Base-by-base conservation (phyloP, 495 filamentous ascomycete genomes). In the Tuber umbilicatum region DNA sequence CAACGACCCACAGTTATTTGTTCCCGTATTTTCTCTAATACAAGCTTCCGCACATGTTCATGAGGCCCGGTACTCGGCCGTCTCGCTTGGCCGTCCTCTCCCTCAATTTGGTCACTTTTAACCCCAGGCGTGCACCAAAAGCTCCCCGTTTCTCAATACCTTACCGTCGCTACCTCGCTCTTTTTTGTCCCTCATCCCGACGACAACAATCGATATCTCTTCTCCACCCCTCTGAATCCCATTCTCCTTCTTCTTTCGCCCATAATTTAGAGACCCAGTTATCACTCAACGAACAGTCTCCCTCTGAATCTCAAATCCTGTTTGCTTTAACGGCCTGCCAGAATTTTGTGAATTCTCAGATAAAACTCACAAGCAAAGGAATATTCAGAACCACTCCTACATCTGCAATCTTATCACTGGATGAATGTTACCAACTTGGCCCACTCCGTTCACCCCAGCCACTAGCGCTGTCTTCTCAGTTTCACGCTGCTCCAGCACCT, bases 351-450 rank as follows among this genome's bases (percentile, higher is more conserved):
- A 76, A 84, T 31, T 79, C 75, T 2, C 76, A 87, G 41, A 73
- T 83, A 14, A 79, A 82, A 45, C 70, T 68, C 21, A 12, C 69
- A 0, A 73, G 79, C 1, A 68, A 80, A 10, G 38, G 74, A 3
- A 80, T 73, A 27, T 73, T 76, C 19, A 82, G 84, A 60, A 80
- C 76, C 39, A 85, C 80, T 74, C 85, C 87, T 43, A 85, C 87
- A 67, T 86, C 87, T 6, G 86, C 85, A 39, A 73, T 89, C 31
- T 81, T 89, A 12, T 83, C 85, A 35, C 84, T 90, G 17, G 86
- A 88, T 43, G 87, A 89, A 75, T 84, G 85, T 75, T 81, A 74
- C 43, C 74, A 64, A 68, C 41, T 27, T 69, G 35, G 5, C 43
- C 43, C 69, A 38, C 75, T 19, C 60, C 50, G 42, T 43, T 67